phyloP scores from a whole-genome alignment of 2,329 filamentous ascomycete species.

The Dryadomyces quercus-mongolicae region DNA sequence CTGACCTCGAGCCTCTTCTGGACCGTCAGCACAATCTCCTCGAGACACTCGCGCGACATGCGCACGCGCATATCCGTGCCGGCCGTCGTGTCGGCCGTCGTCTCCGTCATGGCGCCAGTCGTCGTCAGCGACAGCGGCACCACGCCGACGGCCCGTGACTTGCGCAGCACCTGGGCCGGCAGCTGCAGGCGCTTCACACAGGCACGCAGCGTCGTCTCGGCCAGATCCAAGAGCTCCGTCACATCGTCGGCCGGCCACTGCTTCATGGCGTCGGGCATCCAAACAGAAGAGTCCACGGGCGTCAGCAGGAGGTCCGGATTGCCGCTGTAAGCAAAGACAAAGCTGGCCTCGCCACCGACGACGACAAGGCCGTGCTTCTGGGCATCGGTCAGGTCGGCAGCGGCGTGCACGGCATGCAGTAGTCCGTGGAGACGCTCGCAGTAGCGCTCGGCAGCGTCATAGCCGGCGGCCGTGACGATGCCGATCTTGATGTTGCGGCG shows the following conservation, averaged over 20 bases:
- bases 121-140: constrained; percentile 36
- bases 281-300: constrained; percentile 52
- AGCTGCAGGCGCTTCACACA: constrained; percentile 71
- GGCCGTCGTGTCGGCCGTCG: not conserved
- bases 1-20: constrained; percentile 86
- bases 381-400: constrained; percentile 38
- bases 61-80: constrained; percentile 15
- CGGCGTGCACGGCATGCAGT: constrained; percentile 57
- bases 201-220: constrained; percentile 71
- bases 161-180: constrained; percentile 69
- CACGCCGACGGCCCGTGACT: constrained; percentile 76
- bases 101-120: constrained; percentile 33
- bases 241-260: constrained; percentile 70
- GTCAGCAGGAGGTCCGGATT: constrained; percentile 48
- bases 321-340: constrained; percentile 67
- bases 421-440: constrained; percentile 79
- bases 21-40: constrained; percentile 90
- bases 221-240: constrained; percentile 69
- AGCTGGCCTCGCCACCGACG: constrained; percentile 94
- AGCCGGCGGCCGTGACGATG: constrained; percentile 93
- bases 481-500: constrained; percentile 70
- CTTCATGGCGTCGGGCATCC: constrained; percentile 70
- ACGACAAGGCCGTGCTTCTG: constrained; percentile 75
- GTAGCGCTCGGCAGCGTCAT: constrained; percentile 78
- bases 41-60: constrained; percentile 64